Conservation (phyloP, 345 rosid species). For the Rhizophora mangle region DNA sequence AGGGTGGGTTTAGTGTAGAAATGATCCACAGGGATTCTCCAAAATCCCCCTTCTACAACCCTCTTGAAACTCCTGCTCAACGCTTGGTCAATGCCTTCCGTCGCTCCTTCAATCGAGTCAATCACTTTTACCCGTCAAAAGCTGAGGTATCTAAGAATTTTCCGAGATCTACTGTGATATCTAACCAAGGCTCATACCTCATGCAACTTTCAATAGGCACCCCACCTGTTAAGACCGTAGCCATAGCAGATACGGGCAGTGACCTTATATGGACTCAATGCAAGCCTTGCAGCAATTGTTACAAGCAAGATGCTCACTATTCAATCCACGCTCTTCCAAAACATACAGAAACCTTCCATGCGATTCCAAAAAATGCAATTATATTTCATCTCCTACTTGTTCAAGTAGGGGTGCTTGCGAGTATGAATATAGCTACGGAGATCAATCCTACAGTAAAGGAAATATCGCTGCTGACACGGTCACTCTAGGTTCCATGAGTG, state of each 20-base stretch:
- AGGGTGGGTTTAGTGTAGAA: constrained; percentile 23
- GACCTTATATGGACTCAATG: constrained; percentile 30
- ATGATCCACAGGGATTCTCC: constrained; percentile 32
- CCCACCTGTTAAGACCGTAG: constrained; percentile 10
- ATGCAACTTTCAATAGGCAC: constrained; percentile 21
- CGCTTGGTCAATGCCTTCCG: constrained; percentile 4
- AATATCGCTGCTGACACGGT: constrained; percentile 34
- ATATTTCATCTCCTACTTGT: neutral
- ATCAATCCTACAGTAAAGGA: neutral
- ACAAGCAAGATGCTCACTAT: constrained; percentile 14
- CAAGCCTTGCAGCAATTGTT: constrained; percentile 14
- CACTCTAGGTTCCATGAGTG: neutral
- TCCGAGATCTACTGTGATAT: constrained; percentile 4
- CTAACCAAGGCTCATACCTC: constrained; percentile 16
- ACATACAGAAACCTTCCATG: constrained; percentile 24
- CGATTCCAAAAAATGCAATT: neutral
- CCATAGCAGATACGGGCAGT: constrained; percentile 27
- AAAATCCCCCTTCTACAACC: constrained; percentile 23
- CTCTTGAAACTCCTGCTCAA: neutral
- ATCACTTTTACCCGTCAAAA: neutral
- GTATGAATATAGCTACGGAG: constrained; percentile 8
- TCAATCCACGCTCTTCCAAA: constrained; percentile 28
- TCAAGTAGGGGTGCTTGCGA: neutral
- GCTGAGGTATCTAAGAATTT: neutral
- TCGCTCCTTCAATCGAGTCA: constrained; percentile 14